Percentiles rank a stretch among this genome's conserved stretches.
These are phyloP conservation scores for Cercospora citrullina DNA, from an alignment of 2,329 filamentous ascomycete species.

Conservation along the genomic window DNA sequence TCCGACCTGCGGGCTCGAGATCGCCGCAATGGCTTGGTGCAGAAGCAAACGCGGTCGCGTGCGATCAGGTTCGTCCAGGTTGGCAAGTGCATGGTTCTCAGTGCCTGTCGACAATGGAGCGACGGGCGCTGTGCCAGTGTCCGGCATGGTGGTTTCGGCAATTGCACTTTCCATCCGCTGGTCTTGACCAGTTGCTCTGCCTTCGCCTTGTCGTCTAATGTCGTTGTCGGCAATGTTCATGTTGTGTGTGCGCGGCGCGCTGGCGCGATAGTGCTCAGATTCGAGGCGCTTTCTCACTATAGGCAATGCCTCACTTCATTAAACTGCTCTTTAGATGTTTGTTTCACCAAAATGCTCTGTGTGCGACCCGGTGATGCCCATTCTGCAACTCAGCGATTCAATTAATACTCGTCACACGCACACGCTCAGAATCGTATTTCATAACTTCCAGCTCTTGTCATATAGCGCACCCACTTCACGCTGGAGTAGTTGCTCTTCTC, in stretches of 20 bases:
- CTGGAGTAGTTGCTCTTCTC: slow-evolving; percentile 99
- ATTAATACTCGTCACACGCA: neutral
- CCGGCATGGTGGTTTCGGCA: neutral
- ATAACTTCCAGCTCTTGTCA: slow-evolving; percentile 96
- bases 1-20: neutral
- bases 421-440: slow-evolving; percentile 62
- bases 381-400: neutral
- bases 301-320: neutral
- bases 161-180: neutral
- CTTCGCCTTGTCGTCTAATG: neutral
- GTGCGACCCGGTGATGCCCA: too few species aligned
- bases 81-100: neutral
- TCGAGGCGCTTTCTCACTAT: neutral
- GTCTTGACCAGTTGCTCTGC: neutral
- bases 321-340: neutral
- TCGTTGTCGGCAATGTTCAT: neutral
- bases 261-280: neutral
- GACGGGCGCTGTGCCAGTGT: neutral
- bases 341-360: neutral
- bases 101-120: neutral
- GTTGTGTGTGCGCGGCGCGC: neutral
- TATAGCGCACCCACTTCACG: slow-evolving; percentile 98
- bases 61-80: neutral
- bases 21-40: neutral
- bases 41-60: neutral